A percentile compares a stretch with the other conserved stretches of the same genome.
These are phyloP conservation scores for Hura crepitans DNA, from an alignment of 441 rosid genomes.

Conservation along the genomic window DNA sequence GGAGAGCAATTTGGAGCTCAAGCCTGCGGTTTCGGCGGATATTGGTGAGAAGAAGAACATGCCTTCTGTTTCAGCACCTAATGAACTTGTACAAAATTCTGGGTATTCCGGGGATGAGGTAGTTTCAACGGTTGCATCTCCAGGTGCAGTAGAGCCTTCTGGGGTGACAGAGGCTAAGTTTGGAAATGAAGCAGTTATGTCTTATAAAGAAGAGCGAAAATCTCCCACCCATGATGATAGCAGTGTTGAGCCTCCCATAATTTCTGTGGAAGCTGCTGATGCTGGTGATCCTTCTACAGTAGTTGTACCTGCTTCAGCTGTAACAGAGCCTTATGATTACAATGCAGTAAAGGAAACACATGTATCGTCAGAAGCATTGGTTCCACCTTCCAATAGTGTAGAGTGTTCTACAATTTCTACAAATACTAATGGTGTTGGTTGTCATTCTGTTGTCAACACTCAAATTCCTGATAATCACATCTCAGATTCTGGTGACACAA, in stretches of 20 bases:
- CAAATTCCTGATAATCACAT: too few species aligned
- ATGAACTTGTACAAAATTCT: slow-evolving; percentile 14
- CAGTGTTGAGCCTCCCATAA: slow-evolving; percentile 2
- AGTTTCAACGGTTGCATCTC: slow-evolving; percentile 24
- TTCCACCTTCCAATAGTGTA: slow-evolving; percentile 18
- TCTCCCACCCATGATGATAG: not conserved
- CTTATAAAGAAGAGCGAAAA: slow-evolving; percentile 2
- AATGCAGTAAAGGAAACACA: slow-evolving; percentile 18
- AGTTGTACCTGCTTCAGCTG: slow-evolving; percentile 12
- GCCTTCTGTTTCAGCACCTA: slow-evolving; percentile 14
- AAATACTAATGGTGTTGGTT: slow-evolving; percentile 13
- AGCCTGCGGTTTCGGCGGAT: slow-evolving; percentile 27
- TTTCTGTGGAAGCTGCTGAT: slow-evolving; percentile 16
- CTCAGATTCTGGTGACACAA: slow-evolving; percentile 20
- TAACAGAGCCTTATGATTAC: slow-evolving; percentile 14
- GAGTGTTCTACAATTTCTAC: slow-evolving; percentile 10
- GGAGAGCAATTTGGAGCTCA: slow-evolving; percentile 25
- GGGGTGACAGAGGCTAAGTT: not conserved
- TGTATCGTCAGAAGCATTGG: slow-evolving; percentile 20
- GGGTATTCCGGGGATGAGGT: slow-evolving; percentile 23
- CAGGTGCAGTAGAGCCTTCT: slow-evolving; percentile 10
- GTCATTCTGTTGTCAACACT: too few species aligned
- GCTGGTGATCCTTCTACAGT: not conserved
- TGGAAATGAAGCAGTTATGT: slow-evolving; percentile 10
- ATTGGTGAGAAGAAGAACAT: slow-evolving; percentile 21